Evolutionary conservation across 2,329 filamentous ascomycete species (phyloP).

Genomic region (Claviceps africana): DNA sequence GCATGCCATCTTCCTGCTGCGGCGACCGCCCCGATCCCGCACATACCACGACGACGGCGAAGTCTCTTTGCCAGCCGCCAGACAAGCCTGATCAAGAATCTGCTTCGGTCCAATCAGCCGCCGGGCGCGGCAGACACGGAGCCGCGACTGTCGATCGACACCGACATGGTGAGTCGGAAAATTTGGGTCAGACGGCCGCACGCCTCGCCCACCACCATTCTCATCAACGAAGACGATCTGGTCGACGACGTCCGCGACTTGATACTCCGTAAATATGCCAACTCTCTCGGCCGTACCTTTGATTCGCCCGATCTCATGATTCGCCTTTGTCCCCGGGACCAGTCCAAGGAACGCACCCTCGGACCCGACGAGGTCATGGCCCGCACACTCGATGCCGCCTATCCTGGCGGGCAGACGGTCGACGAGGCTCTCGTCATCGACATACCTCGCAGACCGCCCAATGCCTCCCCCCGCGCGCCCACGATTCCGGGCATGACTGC

Average conservation of each 20-base stretch:
- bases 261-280: slow-evolving; percentile 85
- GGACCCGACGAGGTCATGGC: slow-evolving; percentile 78
- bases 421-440: slow-evolving; percentile 89
- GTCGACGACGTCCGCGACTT: slow-evolving; percentile 90
- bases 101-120: slow-evolving; percentile 12
- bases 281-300: slow-evolving; percentile 76
- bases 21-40: slow-evolving; percentile 8
- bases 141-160: slow-evolving; percentile 22
- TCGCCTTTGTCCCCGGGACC: slow-evolving; percentile 59
- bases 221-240: slow-evolving; percentile 73
- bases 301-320: slow-evolving; percentile 82
- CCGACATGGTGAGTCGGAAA: slow-evolving; percentile 55
- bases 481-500: slow-evolving; percentile 29
- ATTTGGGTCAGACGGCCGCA: slow-evolving; percentile 87
- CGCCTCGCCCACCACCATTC: slow-evolving; percentile 75
- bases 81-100: slow-evolving; percentile 19
- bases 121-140: slow-evolving; percentile 11
- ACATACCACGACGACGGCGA: slow-evolving; percentile 14
- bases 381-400: slow-evolving; percentile 66
- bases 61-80: slow-evolving; percentile 25
- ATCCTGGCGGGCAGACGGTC: slow-evolving; percentile 71
- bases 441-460: slow-evolving; percentile 66
- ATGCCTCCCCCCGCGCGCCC: slow-evolving; percentile 55
- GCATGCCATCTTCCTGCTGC: slow-evolving; percentile 8
- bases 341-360: slow-evolving; percentile 51